Base-by-base conservation (phyloP, 345 rosid species). In the Dovyalis caffra region DNA sequence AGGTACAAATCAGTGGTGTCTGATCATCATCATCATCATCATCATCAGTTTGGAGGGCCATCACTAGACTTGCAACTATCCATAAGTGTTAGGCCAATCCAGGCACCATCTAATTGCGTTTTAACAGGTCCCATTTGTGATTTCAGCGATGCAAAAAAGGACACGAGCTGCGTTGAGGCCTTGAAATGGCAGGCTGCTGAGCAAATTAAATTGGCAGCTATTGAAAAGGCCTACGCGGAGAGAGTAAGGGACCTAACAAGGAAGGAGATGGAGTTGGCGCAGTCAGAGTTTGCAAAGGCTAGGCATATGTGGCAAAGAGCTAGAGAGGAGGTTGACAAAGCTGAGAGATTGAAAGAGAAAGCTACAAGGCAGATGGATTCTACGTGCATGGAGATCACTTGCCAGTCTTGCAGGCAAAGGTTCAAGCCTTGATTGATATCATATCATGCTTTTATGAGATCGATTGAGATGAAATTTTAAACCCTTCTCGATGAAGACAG, bases 181-280 rank as follows among this genome's bases (percentile, higher is more conserved):
- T 14, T 95, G 82, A 95, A 91, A 78, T 93, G 96, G 99, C 92
- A 93, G 80, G 91, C 99, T 62, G 91, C 92, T 15, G 99, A 95
- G 89, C 96, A 90, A 70, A 91, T 93, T 58, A 85, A 94, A 25
- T 45, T 93, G 70, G 96, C 97, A 0, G 88, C 98, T 0, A 86
- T 93, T 1, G 99, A 95, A 63, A 95, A 89, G 80, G 96, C 96
- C 18, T 95, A 95, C 43, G 98, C 99, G 0, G 99, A 95, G 85
- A 85, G 97, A 38, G 93, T 95, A 63, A 86, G 96, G 88, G 99
- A 95, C 81, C 87, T 91, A 34, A 91, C 96, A 43, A 82, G 90
- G 79, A 85, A 90, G 83, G 99, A 95, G 86, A 91, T 93, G 92
- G 98, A 91, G 87, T 29, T 93, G 84, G 98, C 99, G 3, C 97